Percentiles rank a stretch among this genome's conserved stretches.
Conservation (phyloP, 768 basidiomycete genomes). For the Tulasnella sp. region DNA sequence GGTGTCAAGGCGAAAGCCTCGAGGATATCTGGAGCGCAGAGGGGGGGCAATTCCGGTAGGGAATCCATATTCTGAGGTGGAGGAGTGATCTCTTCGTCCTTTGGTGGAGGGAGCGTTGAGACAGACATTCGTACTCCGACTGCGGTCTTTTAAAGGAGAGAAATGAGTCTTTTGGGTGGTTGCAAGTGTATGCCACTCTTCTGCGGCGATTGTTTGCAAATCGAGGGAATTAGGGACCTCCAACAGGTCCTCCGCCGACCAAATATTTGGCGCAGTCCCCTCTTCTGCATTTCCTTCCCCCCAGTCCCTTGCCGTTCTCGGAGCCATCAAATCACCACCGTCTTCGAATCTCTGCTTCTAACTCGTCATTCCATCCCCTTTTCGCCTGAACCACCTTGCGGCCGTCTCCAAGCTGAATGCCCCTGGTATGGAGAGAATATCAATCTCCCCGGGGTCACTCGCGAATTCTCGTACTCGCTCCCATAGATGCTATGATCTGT, state of each 20-base stretch:
- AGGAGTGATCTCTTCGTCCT: background rate
- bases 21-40: background rate
- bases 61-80: background rate
- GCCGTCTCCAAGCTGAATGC: too few species aligned
- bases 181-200: background rate
- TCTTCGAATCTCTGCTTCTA: background rate
- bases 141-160: background rate
- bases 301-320: too few species aligned
- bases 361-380: background rate
- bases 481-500: background rate
- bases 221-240: background rate
- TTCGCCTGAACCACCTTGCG: too few species aligned
- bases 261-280: too few species aligned
- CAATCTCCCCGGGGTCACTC: background rate
- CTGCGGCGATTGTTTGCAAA: constrained; percentile 1
- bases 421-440: background rate
- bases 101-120: background rate
- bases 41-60: background rate
- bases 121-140: background rate
- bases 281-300: too few species aligned
- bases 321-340: background rate
- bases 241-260: background rate
- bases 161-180: background rate
- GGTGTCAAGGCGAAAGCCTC: background rate
- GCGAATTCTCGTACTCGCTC: background rate